A percentile compares a stretch with the other conserved stretches of the same genome.
Conservation (phyloP, 2,329 filamentous ascomycete species). For the Epichloe typhina region DNA sequence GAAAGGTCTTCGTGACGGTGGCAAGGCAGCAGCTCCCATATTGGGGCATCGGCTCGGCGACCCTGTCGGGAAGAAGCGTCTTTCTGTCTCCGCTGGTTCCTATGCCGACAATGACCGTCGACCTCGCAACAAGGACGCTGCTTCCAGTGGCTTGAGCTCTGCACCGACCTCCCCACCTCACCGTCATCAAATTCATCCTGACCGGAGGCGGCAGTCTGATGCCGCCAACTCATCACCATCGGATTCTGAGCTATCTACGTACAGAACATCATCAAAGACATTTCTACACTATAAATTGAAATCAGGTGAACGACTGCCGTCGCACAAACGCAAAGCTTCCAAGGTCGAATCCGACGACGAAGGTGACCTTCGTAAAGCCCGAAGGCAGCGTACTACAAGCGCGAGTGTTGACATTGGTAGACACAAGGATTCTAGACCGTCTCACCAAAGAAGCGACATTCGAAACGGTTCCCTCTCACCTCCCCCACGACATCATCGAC, state of each 20-base stretch:
- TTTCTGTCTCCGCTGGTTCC: conserved; percentile 15
- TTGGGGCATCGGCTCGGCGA: conserved; percentile 21
- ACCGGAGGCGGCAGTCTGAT: conserved; percentile 21
- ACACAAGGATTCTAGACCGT: conserved; percentile 20
- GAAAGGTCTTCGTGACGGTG: conserved; percentile 19
- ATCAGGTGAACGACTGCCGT: conserved; percentile 31
- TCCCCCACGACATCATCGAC: conserved; percentile 42
- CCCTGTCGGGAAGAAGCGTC: conserved; percentile 37
- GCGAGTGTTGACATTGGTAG: conserved; percentile 23
- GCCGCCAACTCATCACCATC: conserved; percentile 29
- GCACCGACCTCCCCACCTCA: conserved; percentile 42
- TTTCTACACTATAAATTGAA: conserved; percentile 34
- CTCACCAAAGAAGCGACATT: conserved; percentile 20
- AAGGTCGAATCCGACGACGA: conserved; percentile 47
- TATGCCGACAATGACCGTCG: conserved; percentile 27
- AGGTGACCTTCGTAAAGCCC: conserved; percentile 37
- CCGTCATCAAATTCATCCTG: conserved; percentile 16
- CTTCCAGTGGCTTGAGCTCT: conserved; percentile 44
- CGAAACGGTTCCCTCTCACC: conserved; percentile 44
- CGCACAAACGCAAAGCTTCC: conserved; percentile 40
- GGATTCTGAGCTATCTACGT: conserved; percentile 39
- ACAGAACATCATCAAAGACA: conserved; percentile 29
- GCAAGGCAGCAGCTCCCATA: conserved; percentile 19
- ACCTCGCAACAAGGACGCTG: conserved; percentile 31
- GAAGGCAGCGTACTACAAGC: conserved; percentile 39